These are phyloP conservation scores for Penicillium hesseltinei DNA, from an alignment of 2,329 filamentous ascomycete genomes.

Conservation along the genomic window DNA sequence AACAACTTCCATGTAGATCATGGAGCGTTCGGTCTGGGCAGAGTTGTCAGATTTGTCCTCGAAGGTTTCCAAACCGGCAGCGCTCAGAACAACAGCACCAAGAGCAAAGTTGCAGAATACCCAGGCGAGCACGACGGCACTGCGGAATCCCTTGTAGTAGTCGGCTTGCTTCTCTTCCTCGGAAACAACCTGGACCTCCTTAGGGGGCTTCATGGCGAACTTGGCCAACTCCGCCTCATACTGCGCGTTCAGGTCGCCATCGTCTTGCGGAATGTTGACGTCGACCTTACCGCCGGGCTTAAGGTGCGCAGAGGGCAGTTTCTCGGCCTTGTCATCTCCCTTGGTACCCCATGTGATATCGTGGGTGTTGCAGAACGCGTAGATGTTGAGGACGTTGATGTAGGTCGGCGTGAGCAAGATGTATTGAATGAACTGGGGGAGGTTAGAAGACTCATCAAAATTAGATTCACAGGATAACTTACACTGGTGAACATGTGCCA, in stretches of 20 bases:
- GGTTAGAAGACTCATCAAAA: not conserved
- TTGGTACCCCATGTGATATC: conserved; percentile 98
- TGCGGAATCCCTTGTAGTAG: conserved; percentile 96
- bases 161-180: conserved; percentile 83
- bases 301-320: conserved; percentile 80
- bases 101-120: conserved; percentile 95
- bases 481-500: conserved; percentile 96
- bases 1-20: conserved; percentile 82
- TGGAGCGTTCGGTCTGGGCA: conserved; percentile 58
- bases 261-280: conserved; percentile 79
- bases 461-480: conserved; percentile 22
- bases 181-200: conserved; percentile 55
- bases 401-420: conserved; percentile 92
- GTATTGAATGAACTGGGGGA: conserved; percentile 76
- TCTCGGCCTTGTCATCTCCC: conserved; percentile 92
- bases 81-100: conserved; percentile 78
- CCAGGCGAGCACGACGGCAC: conserved; percentile 88
- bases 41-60: conserved; percentile 36
- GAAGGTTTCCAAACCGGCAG: conserved; percentile 74
- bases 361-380: conserved; percentile 97
- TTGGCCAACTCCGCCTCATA: conserved; percentile 80
- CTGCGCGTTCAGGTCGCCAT: conserved; percentile 90
- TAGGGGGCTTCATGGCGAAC: conserved; percentile 72
- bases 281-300: conserved; percentile 96
- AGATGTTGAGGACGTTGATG: conserved; percentile 98